Conservation (phyloP, 805 yeast species). For the Saccharomyces paradoxus region DNA sequence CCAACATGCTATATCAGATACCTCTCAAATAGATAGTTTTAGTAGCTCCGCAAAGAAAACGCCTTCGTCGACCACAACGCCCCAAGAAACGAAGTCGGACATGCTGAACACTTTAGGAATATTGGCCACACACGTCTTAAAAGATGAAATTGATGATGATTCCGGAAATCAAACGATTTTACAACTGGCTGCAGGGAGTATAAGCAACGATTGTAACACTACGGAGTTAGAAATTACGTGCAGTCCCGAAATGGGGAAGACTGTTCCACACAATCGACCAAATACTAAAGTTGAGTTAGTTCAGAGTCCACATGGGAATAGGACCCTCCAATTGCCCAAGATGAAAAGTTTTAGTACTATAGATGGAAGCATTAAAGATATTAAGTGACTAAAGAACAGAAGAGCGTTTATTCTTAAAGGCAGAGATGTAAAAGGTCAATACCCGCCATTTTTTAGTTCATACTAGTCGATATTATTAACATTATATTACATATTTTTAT, state of each 20-base stretch:
- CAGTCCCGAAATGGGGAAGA: background rate
- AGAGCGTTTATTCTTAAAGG: background rate
- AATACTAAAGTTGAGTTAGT: background rate
- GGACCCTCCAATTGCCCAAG: constrained; percentile 13
- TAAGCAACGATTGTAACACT: constrained; percentile 8
- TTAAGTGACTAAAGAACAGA: constrained; percentile 1
- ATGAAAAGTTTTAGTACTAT: constrained; percentile 25
- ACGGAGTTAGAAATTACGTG: constrained; percentile 11
- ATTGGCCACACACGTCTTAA: constrained; percentile 46
- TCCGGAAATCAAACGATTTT: constrained; percentile 6
- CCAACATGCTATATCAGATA: constrained; percentile 6
- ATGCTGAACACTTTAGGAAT: constrained; percentile 46
- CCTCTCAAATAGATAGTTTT: background rate
- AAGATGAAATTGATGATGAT: constrained; percentile 24
- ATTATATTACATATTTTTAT: background rate
- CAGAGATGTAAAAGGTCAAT: background rate
- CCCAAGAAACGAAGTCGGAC: constrained; percentile 12
- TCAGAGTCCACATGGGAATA: background rate
- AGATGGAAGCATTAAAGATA: constrained; percentile 18
- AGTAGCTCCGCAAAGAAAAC: constrained; percentile 2
- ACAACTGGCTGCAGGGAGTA: background rate
- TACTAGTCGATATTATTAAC: background rate
- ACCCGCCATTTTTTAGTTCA: background rate
- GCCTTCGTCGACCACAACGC: constrained; percentile 1
- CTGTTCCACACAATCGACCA: background rate